Evolutionary conservation across 306 rosid species (phyloP).

Genomic region (Boehmeria nivea): DNA sequence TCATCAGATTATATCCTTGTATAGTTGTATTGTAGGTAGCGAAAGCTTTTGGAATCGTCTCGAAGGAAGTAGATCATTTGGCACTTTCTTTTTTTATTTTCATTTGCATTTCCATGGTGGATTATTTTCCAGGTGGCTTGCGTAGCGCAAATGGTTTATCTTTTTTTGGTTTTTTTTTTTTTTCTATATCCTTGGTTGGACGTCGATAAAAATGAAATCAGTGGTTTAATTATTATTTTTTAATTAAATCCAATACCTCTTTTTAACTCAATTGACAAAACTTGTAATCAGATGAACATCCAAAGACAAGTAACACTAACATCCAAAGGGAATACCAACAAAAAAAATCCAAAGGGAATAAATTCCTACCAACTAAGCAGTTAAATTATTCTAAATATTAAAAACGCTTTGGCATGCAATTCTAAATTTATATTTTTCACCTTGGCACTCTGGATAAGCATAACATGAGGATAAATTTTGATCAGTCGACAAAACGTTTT

Average conservation of each 20-base stretch:
- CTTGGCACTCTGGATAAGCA: not conserved
- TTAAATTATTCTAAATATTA: not conserved
- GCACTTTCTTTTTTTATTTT: not conserved
- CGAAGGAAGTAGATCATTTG: slow-evolving; percentile 1
- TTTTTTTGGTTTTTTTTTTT: not conserved
- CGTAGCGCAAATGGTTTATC: too few relatives aligned
- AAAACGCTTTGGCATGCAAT: not conserved
- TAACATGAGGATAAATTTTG: not conserved
- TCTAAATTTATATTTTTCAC: not conserved
- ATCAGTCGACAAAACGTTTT: not conserved
- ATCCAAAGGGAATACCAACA: too few relatives aligned
- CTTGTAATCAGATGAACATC: too few relatives aligned
- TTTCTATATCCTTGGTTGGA: not conserved
- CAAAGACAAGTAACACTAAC: too few relatives aligned
- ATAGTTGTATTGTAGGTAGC: not conserved
- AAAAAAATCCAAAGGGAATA: too few relatives aligned
- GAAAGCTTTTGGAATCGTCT: slow-evolving; percentile 20
- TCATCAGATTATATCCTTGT: too few relatives aligned
- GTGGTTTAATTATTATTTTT: too few relatives aligned
- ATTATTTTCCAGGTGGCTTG: slow-evolving; percentile 9
- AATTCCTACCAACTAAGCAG: not conserved
- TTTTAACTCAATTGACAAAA: too few relatives aligned
- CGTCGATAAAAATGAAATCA: too few relatives aligned
- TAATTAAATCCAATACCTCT: too few relatives aligned
- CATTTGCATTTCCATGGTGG: slow-evolving; percentile 12